A percentile compares a stretch with the other conserved stretches of the same genome.
phyloP scores from a whole-genome alignment of 306 rosid species.

The Lablab purpureus region DNA sequence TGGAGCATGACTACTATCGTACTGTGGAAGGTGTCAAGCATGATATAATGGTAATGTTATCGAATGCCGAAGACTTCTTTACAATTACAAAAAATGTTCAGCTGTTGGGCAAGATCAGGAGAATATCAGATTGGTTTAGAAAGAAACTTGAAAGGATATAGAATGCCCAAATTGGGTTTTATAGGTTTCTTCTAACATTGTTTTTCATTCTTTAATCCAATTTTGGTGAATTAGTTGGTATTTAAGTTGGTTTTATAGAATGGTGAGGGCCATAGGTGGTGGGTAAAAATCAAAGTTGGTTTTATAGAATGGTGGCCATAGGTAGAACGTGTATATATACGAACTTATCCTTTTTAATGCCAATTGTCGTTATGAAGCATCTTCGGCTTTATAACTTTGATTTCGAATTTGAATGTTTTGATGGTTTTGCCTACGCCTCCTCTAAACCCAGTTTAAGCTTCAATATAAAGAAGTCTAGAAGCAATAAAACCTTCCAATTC shows the following conservation, averaged over 20 bases:
- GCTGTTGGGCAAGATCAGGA: conserved; percentile 48
- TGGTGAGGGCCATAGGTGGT: conserved; percentile 47
- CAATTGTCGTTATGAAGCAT: conserved; percentile 1
- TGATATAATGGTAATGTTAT: conserved; percentile 70
- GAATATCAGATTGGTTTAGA: conserved; percentile 58
- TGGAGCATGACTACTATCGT: conserved; percentile 73
- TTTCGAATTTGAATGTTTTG: not conserved
- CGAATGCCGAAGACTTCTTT: conserved; percentile 60
- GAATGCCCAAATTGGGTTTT: conserved; percentile 45
- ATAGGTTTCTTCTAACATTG: conserved; percentile 47
- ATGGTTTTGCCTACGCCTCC: not conserved
- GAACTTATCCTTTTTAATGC: conserved; percentile 32
- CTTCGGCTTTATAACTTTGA: not conserved
- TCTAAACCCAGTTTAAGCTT: not conserved
- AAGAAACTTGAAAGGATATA: conserved; percentile 67
- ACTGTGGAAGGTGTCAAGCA: conserved; percentile 73
- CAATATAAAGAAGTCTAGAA: not conserved
- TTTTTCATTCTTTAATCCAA: conserved; percentile 55
- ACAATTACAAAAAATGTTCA: conserved; percentile 45
- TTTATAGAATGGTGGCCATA: conserved; percentile 48
- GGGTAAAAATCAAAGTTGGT: conserved; percentile 41
- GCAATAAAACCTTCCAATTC: not conserved
- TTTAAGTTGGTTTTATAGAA: conserved; percentile 42
- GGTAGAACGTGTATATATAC: conserved; percentile 40
- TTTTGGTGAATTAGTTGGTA: conserved; percentile 47